These are phyloP conservation scores for Rhizopogon roseolus DNA, from an alignment of 768 basidiomycete genomes.

Conservation along the genomic window DNA sequence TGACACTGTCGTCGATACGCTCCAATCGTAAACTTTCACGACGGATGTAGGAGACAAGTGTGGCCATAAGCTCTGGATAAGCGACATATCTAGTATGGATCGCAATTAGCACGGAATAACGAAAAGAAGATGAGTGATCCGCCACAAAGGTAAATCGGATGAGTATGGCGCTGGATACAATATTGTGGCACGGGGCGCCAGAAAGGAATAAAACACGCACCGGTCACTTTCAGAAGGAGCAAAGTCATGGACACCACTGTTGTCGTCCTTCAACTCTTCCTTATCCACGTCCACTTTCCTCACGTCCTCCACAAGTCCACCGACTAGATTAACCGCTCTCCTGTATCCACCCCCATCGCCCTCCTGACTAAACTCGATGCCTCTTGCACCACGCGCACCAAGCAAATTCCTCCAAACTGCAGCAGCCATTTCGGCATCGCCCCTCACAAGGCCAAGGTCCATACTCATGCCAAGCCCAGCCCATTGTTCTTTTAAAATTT, in stretches of 20 bases:
- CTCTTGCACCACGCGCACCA: conserved; percentile 75
- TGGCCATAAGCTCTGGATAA: conserved; percentile 73
- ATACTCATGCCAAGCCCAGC: conserved; percentile 74
- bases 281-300: conserved; percentile 51
- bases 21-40: conserved; percentile 72
- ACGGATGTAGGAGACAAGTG: conserved; percentile 64
- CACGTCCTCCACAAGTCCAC: conserved; percentile 58
- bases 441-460: conserved; percentile 70
- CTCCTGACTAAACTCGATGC: conserved; percentile 40
- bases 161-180: neutral
- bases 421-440: conserved; percentile 80
- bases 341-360: conserved; percentile 35
- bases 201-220: conserved; percentile 9
- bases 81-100: conserved; percentile 55
- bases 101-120: neutral
- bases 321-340: conserved; percentile 66
- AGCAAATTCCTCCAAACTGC: conserved; percentile 92
- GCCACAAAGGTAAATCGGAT: neutral
- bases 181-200: neutral
- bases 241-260: conserved; percentile 72
- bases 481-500: conserved; percentile 90
- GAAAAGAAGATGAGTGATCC: neutral
- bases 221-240: conserved; percentile 40
- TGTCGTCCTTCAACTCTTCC: conserved; percentile 61
- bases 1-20: conserved; percentile 35